Evolutionary conservation across 1,284 basidiomycete genomes (phyloP), one percentile per base, ranked within the genome.

Genomic region (Earliella scabrosa): DNA sequence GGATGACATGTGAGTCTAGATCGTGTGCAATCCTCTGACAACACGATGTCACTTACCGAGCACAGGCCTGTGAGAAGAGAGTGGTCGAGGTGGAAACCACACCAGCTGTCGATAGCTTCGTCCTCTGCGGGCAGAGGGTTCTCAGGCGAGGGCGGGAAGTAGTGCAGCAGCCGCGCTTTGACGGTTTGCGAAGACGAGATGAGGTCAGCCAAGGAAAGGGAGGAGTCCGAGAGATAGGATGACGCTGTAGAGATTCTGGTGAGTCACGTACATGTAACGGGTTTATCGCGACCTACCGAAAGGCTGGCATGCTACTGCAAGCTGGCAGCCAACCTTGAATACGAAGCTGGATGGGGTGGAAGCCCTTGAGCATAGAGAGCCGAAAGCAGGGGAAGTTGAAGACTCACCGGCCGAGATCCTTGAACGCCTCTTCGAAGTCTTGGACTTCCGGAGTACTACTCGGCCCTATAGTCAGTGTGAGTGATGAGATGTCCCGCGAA

Each of bases 11-110:
- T 20, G 20, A 32, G 24, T 24, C 36, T 9, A 8, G 2, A 26
- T 24, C 4, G 10, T n/a, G 8, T 21, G 20, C 4, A 18, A 7
- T 18, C 13, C 29, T 6, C 29, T 13, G 13, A 34, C 31, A 27
- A 8, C 8, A 18, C 1, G 26, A 24, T 24, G 34, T 36, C 8
- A 64, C 81, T 70, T 67, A 90, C 89, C 35, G 90, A 90, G 68
- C 94, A 96, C 21, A 98, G 83, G 1, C 93, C 95, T 0, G 95
- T 97, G 43, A 97, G 74, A 32, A 97, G 75, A 2, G 91, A 93
- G 68, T 97, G 93, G 68, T 96, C 95, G 20, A 89, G 75, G 69
- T 92, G 89, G 69, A 90, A 90, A 27, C 89, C 89, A 71, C 89
- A 92, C 83, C 92, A 91, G 58, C 85, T 92, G 64, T 95, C 92